These are phyloP conservation scores for Phoma sp. DNA, from an alignment of 2,329 filamentous ascomycete species.

Conservation along the genomic window DNA sequence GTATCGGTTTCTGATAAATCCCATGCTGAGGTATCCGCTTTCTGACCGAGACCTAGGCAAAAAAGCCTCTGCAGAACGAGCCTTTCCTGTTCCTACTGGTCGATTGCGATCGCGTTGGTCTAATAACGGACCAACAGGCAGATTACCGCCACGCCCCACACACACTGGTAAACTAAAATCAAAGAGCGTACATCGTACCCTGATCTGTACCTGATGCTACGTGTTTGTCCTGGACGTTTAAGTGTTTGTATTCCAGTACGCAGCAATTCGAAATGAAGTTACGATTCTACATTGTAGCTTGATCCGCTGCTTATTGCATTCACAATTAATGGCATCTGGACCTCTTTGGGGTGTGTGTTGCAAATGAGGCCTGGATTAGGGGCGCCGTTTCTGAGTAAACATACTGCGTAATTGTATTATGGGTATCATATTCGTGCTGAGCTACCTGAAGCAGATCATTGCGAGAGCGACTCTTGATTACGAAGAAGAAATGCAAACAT, in stretches of 20 bases:
- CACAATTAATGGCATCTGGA: too few species aligned
- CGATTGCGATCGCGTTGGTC: neutral
- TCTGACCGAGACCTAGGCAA: neutral
- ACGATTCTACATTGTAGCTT: too few species aligned
- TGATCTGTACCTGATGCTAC: too few species aligned
- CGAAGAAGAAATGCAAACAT: neutral
- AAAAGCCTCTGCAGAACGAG: conserved; percentile 1
- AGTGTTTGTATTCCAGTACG: too few species aligned
- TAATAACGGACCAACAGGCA: neutral
- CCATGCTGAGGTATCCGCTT: neutral
- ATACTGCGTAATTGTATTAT: neutral
- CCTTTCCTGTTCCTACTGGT: conserved; percentile 2
- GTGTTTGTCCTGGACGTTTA: too few species aligned
- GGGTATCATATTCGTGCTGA: conserved; percentile 12
- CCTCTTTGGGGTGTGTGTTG: too few species aligned
- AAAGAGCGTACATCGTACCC: too few species aligned
- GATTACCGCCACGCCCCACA: too few species aligned
- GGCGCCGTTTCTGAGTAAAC: neutral
- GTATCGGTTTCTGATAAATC: neutral
- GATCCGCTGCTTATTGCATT: too few species aligned
- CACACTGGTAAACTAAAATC: too few species aligned
- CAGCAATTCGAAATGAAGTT: too few species aligned
- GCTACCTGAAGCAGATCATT: conserved; percentile 1
- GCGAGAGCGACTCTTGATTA: neutral
- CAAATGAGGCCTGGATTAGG: too few species aligned